Percentiles rank a stretch among this genome's conserved stretches.
These are phyloP conservation scores for Furcasterigmium furcatum DNA, from an alignment of 2,329 filamentous ascomycete species.

Conservation along the genomic window DNA sequence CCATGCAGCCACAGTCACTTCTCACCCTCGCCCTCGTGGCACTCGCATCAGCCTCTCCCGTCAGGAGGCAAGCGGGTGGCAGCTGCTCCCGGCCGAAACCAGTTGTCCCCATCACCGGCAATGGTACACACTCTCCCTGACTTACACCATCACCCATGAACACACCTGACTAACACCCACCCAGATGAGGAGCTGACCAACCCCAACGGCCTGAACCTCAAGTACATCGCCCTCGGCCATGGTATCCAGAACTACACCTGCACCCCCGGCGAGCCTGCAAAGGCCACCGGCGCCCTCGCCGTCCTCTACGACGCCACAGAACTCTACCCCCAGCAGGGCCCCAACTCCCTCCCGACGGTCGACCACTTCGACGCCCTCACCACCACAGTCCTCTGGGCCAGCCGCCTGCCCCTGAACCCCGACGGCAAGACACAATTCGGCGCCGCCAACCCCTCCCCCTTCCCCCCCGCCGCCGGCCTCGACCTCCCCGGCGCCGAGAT, in stretches of 20 bases:
- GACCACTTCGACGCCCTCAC: constrained; percentile 37
- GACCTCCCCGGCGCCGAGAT: constrained; percentile 23
- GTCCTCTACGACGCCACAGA: constrained; percentile 55
- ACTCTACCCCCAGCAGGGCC: constrained; percentile 44
- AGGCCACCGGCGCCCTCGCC: constrained; percentile 52
- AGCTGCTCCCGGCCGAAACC: constrained; percentile 17
- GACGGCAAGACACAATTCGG: constrained; percentile 29
- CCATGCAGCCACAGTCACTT: constrained; percentile 24
- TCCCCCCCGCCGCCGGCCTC: constrained; percentile 35
- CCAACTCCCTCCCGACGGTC: constrained; percentile 28
- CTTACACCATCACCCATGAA: constrained; percentile 3
- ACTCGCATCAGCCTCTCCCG: constrained; percentile 24
- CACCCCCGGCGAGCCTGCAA: constrained; percentile 28
- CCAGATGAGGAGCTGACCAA: constrained; percentile 39
- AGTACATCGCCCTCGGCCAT: constrained; percentile 58
- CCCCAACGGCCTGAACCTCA: constrained; percentile 35
- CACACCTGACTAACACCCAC: constrained; percentile 10
- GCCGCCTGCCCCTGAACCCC: constrained; percentile 46
- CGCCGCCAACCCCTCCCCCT: constrained; percentile 42
- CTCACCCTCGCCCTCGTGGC: constrained; percentile 29
- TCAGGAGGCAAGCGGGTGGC: constrained; percentile 10
- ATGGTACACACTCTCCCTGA: constrained; percentile 23
- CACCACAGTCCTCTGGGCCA: constrained; percentile 32
- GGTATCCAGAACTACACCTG: constrained; percentile 71
- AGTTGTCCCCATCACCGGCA: constrained; percentile 34